A percentile compares a stretch with the other conserved stretches of the same genome.
These are phyloP conservation scores for Sisymbrium altissimum DNA, from an alignment of 345 rosid genomes.

Conservation along the genomic window DNA sequence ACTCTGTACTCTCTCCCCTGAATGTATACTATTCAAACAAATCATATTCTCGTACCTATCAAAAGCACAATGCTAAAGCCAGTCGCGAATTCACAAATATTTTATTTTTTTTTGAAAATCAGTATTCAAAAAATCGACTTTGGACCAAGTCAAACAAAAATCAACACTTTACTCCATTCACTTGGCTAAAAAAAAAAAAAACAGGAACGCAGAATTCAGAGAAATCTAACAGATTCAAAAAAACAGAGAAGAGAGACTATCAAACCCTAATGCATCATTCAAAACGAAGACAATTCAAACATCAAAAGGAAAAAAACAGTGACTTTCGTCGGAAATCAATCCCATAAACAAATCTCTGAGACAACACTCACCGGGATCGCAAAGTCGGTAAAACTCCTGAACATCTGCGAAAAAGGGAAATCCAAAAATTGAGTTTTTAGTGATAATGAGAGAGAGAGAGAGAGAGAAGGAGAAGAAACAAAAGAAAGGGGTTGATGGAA, in stretches of 20 bases:
- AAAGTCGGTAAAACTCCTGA: constrained; percentile 64
- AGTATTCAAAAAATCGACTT: not conserved
- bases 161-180: constrained; percentile 15
- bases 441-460: too few species aligned
- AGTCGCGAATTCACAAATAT: not conserved
- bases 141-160: constrained; percentile 28
- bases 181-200: not conserved
- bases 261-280: constrained; percentile 24
- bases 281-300: not conserved
- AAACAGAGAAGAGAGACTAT: not conserved
- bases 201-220: not conserved
- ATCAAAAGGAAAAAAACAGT: not conserved
- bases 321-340: not conserved
- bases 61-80: not conserved
- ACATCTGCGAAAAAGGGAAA: constrained; percentile 45
- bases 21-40: not conserved
- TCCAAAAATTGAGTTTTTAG: not conserved
- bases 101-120: not conserved
- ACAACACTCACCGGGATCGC: constrained; percentile 62
- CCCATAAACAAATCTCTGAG: constrained; percentile 15
- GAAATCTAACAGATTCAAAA: not conserved
- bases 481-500: not conserved
- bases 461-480: not conserved
- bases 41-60: not conserved
- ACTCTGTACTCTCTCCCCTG: constrained; percentile 2